phyloP scores from a whole-genome alignment of 495 filamentous ascomycete species.

The Xylaria nigripes region DNA sequence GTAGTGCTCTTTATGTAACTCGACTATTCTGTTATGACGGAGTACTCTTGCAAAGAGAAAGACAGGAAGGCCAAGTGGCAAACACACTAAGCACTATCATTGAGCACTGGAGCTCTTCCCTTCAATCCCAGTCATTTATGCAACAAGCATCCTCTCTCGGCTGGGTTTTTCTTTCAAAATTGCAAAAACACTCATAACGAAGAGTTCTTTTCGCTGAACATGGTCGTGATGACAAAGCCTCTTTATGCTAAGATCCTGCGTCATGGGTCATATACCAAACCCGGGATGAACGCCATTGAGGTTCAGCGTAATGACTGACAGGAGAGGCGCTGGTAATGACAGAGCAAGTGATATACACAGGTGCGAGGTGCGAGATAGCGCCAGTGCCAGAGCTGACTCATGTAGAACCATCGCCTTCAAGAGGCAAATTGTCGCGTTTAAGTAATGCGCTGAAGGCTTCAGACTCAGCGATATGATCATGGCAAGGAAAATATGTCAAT shows the following conservation, averaged over 20 bases:
- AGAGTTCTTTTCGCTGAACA: neutral
- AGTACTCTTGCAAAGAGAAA: neutral
- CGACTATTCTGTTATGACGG: neutral
- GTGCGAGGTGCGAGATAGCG: neutral
- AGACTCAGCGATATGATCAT: neutral
- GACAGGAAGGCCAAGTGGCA: neutral
- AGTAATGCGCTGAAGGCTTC: neutral
- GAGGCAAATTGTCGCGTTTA: neutral
- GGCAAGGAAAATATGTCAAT: conserved; percentile 6
- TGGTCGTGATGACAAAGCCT: neutral
- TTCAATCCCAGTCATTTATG: neutral
- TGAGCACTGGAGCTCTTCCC: neutral
- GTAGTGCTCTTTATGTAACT: neutral
- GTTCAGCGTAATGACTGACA: neutral
- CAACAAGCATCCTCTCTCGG: neutral
- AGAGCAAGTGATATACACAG: neutral
- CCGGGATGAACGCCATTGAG: neutral
- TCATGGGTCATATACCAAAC: neutral
- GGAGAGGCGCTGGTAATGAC: neutral
- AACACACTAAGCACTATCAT: neutral
- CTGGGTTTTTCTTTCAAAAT: neutral
- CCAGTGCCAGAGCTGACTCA: neutral
- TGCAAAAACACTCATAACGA: neutral
- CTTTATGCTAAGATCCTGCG: neutral
- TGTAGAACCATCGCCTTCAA: neutral